Percentiles rank a stretch among this genome's conserved stretches.
Evolutionary conservation across 2,329 filamentous ascomycete species (phyloP).

Genomic region (Coccinonectria pachysandricola): DNA sequence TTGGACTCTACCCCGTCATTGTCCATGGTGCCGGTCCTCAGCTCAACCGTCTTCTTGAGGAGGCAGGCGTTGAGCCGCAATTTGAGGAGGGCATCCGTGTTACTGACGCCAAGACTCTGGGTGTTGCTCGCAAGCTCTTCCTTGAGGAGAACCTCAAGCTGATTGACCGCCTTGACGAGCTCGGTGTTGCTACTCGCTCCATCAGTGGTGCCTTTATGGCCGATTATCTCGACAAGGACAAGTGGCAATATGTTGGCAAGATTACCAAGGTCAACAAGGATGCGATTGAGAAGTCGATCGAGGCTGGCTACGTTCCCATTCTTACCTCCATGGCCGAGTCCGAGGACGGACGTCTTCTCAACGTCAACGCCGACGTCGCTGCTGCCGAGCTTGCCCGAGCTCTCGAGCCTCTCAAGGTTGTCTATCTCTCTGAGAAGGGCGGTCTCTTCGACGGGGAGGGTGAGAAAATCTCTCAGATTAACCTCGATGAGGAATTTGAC

Average conservation of each 20-base stretch:
- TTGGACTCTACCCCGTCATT: conserved; percentile 88
- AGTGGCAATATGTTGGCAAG: conserved; percentile 92
- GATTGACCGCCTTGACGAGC: conserved; percentile 77
- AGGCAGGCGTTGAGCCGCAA: conserved; percentile 84
- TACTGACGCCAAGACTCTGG: conserved; percentile 90
- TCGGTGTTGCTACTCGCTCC: conserved; percentile 80
- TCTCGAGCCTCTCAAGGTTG: conserved; percentile 89
- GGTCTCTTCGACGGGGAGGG: conserved; percentile 88
- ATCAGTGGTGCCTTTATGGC: conserved; percentile 88
- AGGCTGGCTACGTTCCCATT: conserved; percentile 83
- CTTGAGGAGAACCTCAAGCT: conserved; percentile 74
- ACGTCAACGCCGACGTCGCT: conserved; percentile 96
- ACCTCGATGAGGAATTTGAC: conserved; percentile 93
- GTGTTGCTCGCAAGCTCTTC: conserved; percentile 84
- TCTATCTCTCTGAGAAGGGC: conserved; percentile 97
- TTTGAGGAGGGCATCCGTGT: conserved; percentile 95
- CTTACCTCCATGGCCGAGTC: conserved; percentile 95
- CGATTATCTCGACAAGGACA: conserved; percentile 92
- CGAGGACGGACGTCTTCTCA: conserved; percentile 80
- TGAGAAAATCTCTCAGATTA: conserved; percentile 94
- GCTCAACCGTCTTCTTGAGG: conserved; percentile 82
- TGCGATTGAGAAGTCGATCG: conserved; percentile 84
- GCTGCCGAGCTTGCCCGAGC: conserved; percentile 85
- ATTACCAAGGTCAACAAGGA: conserved; percentile 86
- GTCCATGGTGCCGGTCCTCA: conserved; percentile 93